Evolutionary conservation across 176 grass and related monocot species (phyloP).

Genomic region (Leersia perrieri): DNA sequence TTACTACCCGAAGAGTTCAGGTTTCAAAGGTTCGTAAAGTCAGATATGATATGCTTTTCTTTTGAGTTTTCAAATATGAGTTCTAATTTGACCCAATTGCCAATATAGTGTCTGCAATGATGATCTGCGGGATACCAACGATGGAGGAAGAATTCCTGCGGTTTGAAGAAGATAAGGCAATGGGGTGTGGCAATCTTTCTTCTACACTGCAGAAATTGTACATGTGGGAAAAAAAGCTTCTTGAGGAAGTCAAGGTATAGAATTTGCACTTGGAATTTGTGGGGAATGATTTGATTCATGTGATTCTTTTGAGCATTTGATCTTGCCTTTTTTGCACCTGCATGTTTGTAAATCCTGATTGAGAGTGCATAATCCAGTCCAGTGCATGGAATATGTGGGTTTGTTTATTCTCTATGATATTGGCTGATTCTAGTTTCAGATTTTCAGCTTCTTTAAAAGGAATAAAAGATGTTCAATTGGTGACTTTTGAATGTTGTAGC

Average conservation of each 20-base stretch:
- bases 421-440: background rate
- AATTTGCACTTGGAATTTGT: conserved; percentile 33
- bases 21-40: conserved; percentile 62
- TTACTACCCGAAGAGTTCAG: conserved; percentile 81
- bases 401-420: background rate
- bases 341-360: conserved; percentile 22
- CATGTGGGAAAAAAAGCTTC: conserved; percentile 97
- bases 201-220: conserved; percentile 93
- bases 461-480: background rate
- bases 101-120: conserved; percentile 58
- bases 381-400: background rate
- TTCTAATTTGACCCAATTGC: conserved; percentile 3
- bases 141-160: conserved; percentile 59
- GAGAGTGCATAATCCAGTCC: background rate
- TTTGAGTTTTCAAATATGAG: background rate
- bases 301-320: conserved; percentile 15
- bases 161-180: conserved; percentile 76
- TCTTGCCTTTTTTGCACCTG: background rate
- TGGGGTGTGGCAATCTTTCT: conserved; percentile 79
- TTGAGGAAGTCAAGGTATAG: conserved; percentile 95
- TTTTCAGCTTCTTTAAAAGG: background rate
- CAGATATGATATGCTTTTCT: conserved; percentile 12
- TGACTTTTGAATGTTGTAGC: background rate
- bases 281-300: background rate
- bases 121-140: conserved; percentile 77